These are phyloP conservation scores for Tolypocladium endophyticum DNA, from an alignment of 2,329 filamentous ascomycete species.

Conservation along the genomic window DNA sequence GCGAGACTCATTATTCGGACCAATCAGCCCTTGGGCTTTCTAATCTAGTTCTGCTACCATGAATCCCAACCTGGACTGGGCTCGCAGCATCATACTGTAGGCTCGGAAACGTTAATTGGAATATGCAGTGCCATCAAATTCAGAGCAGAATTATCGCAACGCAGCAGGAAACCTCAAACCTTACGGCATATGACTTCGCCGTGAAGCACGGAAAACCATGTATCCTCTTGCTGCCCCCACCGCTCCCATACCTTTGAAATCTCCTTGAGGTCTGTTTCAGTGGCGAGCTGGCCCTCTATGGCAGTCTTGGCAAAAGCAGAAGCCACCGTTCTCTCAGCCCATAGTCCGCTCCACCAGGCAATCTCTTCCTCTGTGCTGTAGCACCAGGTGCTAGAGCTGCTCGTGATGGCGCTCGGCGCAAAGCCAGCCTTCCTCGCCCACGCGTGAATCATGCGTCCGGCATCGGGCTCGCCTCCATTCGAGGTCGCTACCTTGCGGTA, in stretches of 20 bases:
- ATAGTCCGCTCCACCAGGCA: slow-evolving; percentile 11
- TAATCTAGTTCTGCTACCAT: too few species aligned
- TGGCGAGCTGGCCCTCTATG: slow-evolving; percentile 4
- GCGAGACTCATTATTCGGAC: too few species aligned
- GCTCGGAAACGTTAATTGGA: too few species aligned
- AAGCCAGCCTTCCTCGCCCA: slow-evolving; percentile 12
- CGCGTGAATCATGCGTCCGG: slow-evolving; percentile 10
- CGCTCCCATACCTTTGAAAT: slow-evolving; percentile 3
- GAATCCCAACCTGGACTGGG: too few species aligned
- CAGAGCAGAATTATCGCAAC: not conserved
- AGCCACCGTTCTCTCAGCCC: slow-evolving; percentile 10
- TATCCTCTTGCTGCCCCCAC: slow-evolving; percentile 5
- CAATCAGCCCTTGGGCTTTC: too few species aligned
- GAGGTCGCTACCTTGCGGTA: slow-evolving; percentile 6
- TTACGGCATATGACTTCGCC: slow-evolving; percentile 10
- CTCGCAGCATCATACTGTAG: too few species aligned
- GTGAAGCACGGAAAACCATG: slow-evolving; percentile 6
- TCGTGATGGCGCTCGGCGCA: slow-evolving; percentile 2
- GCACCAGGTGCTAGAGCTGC: slow-evolving; percentile 11
- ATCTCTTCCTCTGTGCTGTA: slow-evolving; percentile 10
- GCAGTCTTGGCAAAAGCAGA: slow-evolving; percentile 9
- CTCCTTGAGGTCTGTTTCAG: slow-evolving; percentile 10
- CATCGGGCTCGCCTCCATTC: slow-evolving; percentile 11
- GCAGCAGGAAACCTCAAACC: not conserved
- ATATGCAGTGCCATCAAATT: not conserved